Percentiles rank a stretch among this genome's conserved stretches.
Conservation (phyloP, 2,329 filamentous ascomycete species). For the Cladophialophora immunda region DNA sequence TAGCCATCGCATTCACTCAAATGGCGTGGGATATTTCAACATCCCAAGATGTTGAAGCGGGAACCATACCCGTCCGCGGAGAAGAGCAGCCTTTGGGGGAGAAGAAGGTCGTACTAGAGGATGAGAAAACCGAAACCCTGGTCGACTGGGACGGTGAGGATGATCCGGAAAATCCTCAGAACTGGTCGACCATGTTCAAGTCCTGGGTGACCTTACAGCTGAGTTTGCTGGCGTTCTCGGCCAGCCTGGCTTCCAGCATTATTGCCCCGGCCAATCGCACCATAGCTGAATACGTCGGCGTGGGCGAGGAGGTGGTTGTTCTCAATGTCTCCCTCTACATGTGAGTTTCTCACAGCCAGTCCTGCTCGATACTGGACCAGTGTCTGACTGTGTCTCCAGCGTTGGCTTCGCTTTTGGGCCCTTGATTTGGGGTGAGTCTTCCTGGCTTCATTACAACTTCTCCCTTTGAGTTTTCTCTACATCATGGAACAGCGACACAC, state of each 20-base stretch:
- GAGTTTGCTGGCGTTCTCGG: constrained; percentile 60
- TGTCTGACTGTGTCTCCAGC: constrained; percentile 2
- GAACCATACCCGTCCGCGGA: neutral
- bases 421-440: constrained; percentile 46
- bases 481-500: neutral
- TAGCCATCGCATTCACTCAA: neutral
- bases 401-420: constrained; percentile 53
- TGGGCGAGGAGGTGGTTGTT: constrained; percentile 56
- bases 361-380: too few relatives aligned
- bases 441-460: neutral
- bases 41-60: constrained; percentile 14
- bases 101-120: constrained; percentile 8
- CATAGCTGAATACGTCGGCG: constrained; percentile 54
- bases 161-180: constrained; percentile 55
- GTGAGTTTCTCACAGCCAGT: constrained; percentile 22
- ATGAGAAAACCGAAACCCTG: constrained; percentile 22
- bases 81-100: neutral
- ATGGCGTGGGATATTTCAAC: constrained; percentile 1
- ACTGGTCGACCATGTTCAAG: constrained; percentile 56
- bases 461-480: neutral
- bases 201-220: constrained; percentile 59
- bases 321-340: constrained; percentile 59
- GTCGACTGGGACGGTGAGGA: constrained; percentile 29
- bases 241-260: constrained; percentile 61
- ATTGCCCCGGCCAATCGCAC: constrained; percentile 56